Percentiles rank a stretch among this genome's conserved stretches.
Conservation (phyloP, 352 stramenopile species). For the Phytopythium chamaehyphon region DNA sequence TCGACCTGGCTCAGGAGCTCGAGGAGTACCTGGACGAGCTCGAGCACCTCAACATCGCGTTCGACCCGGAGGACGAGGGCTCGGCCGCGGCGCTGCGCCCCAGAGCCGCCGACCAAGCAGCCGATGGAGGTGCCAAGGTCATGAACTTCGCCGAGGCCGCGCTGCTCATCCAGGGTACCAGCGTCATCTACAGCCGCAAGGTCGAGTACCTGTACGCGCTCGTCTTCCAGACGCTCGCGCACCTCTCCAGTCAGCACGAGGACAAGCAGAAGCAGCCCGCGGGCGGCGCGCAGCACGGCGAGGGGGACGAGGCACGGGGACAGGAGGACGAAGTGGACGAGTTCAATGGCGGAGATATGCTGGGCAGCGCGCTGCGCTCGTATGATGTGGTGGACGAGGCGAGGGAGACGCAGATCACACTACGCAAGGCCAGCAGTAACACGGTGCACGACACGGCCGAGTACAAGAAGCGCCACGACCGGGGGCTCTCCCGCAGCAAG, state of each 20-base stretch:
- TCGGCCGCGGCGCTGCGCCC: slow-evolving; percentile 16
- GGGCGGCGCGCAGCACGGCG: slow-evolving; percentile 13
- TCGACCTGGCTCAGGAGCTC: slow-evolving; percentile 86
- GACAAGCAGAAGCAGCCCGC: slow-evolving; percentile 15
- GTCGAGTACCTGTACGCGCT: slow-evolving; percentile 94
- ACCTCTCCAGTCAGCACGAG: slow-evolving; percentile 63
- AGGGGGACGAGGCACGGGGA: slow-evolving; percentile 19
- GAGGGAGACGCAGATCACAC: slow-evolving; percentile 40
- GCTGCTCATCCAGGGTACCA: slow-evolving; percentile 92
- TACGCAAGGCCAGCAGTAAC: slow-evolving; percentile 20
- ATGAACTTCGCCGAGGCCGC: slow-evolving; percentile 94
- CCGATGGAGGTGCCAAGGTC: slow-evolving; percentile 22
- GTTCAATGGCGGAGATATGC: slow-evolving; percentile 27
- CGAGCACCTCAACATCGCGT: slow-evolving; percentile 63
- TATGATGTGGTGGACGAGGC: slow-evolving; percentile 64
- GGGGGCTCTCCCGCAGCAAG: slow-evolving; percentile 36
- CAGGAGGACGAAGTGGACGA: slow-evolving; percentile 19
- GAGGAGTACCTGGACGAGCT: slow-evolving; percentile 91
- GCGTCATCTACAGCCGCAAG: slow-evolving; percentile 93
- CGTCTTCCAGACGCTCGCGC: slow-evolving; percentile 88
- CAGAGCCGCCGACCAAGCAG: slow-evolving; percentile 7
- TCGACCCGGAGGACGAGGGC: slow-evolving; percentile 38
- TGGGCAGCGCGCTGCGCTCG: slow-evolving; percentile 56
- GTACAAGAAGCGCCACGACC: slow-evolving; percentile 13
- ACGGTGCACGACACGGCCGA: slow-evolving; percentile 8